phyloP scores from a whole-genome alignment of 495 filamentous ascomycete genomes.

The Clavariopsis aquatica region DNA sequence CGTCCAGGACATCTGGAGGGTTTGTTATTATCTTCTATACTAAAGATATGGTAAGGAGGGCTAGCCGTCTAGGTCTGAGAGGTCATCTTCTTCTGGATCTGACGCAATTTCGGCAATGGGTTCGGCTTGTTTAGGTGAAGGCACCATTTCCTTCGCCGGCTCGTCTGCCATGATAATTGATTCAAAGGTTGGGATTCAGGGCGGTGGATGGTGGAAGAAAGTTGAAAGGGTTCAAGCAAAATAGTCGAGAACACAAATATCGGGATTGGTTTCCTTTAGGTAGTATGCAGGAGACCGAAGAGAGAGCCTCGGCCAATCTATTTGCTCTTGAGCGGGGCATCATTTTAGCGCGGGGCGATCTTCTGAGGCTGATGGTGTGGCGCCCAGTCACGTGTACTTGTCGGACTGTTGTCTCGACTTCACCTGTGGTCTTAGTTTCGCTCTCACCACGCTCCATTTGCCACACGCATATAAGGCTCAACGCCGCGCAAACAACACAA shows the following conservation, averaged over 20 bases:
- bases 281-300: background rate
- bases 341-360: slow-evolving; percentile 16
- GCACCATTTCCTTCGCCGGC: slow-evolving; percentile 1
- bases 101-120: slow-evolving; percentile 53
- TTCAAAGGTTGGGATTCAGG: background rate
- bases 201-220: background rate
- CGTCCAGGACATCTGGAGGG: slow-evolving; percentile 78
- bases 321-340: slow-evolving; percentile 9
- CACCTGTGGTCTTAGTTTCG: background rate
- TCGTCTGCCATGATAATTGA: slow-evolving; percentile 10
- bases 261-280: background rate
- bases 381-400: background rate
- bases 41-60: slow-evolving; percentile 1
- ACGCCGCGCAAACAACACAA: background rate
- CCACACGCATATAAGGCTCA: background rate
- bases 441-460: background rate
- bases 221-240: background rate
- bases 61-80: slow-evolving; percentile 88
- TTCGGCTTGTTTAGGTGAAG: slow-evolving; percentile 3
- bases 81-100: slow-evolving; percentile 81
- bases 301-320: slow-evolving; percentile 12
- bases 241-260: background rate
- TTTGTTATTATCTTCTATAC: slow-evolving; percentile 14
- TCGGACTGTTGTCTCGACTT: background rate
- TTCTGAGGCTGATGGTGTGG: background rate